Conservation (phyloP, 139 green algal genomes). For the Chlorella sp. region DNA sequence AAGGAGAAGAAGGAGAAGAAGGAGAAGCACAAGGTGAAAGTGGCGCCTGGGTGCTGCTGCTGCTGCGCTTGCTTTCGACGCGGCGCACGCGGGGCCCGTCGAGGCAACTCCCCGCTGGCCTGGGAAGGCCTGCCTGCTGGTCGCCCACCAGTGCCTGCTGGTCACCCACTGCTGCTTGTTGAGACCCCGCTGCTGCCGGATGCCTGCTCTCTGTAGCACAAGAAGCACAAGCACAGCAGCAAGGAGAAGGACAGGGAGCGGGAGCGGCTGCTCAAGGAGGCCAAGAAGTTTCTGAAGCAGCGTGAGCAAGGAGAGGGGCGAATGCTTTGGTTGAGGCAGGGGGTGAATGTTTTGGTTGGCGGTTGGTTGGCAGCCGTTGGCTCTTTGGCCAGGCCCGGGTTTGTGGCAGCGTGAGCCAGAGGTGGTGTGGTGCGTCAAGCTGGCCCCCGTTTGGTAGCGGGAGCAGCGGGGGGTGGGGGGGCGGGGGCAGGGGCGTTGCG, state of each 20-base stretch:
- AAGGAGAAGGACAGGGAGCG: constrained; percentile 37
- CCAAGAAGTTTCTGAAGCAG: constrained; percentile 53
- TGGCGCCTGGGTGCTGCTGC: too few relatives aligned
- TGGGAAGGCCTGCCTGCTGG: too few relatives aligned
- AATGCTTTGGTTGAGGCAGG: background rate
- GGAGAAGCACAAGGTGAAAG: constrained; percentile 34
- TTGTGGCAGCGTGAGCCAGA: too few relatives aligned
- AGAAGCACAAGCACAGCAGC: constrained; percentile 38
- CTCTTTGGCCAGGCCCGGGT: too few relatives aligned
- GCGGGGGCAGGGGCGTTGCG: too few relatives aligned
- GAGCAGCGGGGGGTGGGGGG: background rate
- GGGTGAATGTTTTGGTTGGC: background rate
- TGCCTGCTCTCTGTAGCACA: constrained; percentile 21
- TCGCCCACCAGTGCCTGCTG: too few relatives aligned
- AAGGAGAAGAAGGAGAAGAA: constrained; percentile 44
- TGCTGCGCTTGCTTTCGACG: too few relatives aligned
- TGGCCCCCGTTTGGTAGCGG: too few relatives aligned
- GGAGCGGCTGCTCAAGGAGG: constrained; percentile 36
- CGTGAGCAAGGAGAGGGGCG: constrained; percentile 34
- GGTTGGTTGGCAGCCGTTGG: too few relatives aligned
- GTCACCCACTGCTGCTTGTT: background rate
- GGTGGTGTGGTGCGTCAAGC: too few relatives aligned
- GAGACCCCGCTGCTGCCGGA: background rate
- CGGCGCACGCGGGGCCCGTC: too few relatives aligned
- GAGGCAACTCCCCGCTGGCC: too few relatives aligned